Evolutionary conservation across 345 rosid genomes (phyloP).

Genomic region (Hevea brasiliensis): DNA sequence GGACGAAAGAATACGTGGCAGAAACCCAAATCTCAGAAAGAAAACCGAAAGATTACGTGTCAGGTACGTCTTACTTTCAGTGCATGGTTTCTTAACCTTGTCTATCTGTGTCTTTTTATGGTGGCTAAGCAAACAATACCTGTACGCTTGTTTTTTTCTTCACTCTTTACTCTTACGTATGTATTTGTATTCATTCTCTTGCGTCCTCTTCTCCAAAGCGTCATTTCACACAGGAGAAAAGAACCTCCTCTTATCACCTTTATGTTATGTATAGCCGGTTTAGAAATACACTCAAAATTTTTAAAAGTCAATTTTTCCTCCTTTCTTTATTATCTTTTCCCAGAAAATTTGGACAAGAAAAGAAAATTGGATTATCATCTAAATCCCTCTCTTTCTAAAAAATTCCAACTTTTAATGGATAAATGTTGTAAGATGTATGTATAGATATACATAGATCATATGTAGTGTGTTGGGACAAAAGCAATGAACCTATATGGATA

Average conservation of each 20-base stretch:
- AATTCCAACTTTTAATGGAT: no score
- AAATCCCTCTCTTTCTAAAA: constrained; percentile 1
- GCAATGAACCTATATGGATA: background rate
- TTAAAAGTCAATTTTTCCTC: no score
- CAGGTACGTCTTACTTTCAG: constrained; percentile 29
- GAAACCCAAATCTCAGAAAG: constrained; percentile 33
- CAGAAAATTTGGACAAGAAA: no score
- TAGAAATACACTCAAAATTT: no score
- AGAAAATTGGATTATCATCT: constrained; percentile 7
- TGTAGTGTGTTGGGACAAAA: constrained; percentile 20
- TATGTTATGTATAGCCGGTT: no score
- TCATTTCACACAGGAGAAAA: background rate
- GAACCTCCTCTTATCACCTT: constrained; percentile 23
- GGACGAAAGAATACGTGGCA: constrained; percentile 33
- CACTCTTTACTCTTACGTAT: background rate
- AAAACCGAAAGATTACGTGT: constrained; percentile 39
- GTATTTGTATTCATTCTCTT: background rate
- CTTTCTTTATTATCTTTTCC: no score
- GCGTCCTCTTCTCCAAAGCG: background rate
- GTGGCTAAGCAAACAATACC: background rate
- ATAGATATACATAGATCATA: background rate
- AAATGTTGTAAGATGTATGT: no score
- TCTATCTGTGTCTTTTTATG: no score
- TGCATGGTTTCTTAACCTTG: constrained; percentile 33
- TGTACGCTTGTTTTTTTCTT: constrained; percentile 27